Base-by-base conservation (phyloP, 2,329 filamentous ascomycete species). In the Claviceps cyperi region DNA sequence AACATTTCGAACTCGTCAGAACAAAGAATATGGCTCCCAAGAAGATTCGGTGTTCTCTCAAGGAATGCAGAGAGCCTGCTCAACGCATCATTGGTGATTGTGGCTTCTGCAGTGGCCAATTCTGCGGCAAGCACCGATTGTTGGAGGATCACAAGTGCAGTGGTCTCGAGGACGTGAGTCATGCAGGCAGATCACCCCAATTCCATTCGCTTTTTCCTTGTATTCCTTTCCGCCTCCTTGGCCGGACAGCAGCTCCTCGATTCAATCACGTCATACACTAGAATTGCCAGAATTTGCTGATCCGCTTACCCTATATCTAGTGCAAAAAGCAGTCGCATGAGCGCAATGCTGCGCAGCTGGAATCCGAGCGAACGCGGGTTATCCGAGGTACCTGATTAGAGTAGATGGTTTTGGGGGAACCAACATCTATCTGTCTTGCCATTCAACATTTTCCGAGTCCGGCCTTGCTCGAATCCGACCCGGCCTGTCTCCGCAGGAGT, bases 261-360 rank as follows among this genome's bases (percentile, higher is more conserved):
- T 32, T 32, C 28, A 32, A 32, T 32, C 28, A 32, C 28, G 28
- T 32, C 28, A 32, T 32, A 32, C 3, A 32, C 28, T 32, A 11
- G 28, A 32, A 32, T 32, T 9, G 9, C 3, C 9, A 4, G 28
- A 32, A 11, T 5, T 32, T 11, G 28, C 53, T 58, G 38, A 54
- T 48, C 46, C 19, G 53, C 51, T 49, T 48, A 32, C 44, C 14
- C 9, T 32, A 32, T 32, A 32, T 32, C 19, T 6, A 84, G 80
- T 96, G 91, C 77, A 95, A 96, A 77, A 92, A 94, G 74, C 89
- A 95, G 68, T 91, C 87, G 46, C 88, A 95, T 69, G 88, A 94
- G 66, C 82, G 89, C 57, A 98, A 98, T 66, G 86, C 88, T 52
- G 85, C 89, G 57, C 90, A 94, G 71, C 75, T 98, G 64, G 87